These are phyloP conservation scores for Paxillus rubicundulus DNA, from an alignment of 768 basidiomycete genomes.

Conservation along the genomic window DNA sequence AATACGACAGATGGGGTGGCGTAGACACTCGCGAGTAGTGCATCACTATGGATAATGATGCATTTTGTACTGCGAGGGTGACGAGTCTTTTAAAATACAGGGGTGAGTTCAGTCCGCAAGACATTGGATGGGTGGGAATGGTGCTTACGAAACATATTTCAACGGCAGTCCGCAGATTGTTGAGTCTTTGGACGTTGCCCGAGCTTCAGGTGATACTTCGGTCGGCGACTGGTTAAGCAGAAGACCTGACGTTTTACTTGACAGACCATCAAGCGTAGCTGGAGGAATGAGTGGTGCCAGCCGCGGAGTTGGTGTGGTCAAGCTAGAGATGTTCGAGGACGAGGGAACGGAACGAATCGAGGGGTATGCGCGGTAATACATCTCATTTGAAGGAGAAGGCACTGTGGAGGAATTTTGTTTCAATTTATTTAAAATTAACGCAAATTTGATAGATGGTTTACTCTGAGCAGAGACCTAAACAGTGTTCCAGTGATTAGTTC, in stretches of 20 bases:
- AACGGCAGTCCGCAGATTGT: constrained; percentile 69
- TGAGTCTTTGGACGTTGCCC: constrained; percentile 34
- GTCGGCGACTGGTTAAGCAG: constrained; percentile 35
- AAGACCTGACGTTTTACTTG: constrained; percentile 39
- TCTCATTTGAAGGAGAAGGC: constrained; percentile 42
- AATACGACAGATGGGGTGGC: constrained; percentile 76
- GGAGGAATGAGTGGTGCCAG: constrained; percentile 53
- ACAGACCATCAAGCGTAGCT: constrained; percentile 39
- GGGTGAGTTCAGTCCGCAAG: constrained; percentile 9
- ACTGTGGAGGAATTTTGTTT: constrained; percentile 21
- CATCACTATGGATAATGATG: constrained; percentile 94
- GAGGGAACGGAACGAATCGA: constrained; percentile 56
- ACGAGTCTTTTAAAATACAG: constrained; percentile 50
- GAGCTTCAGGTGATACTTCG: constrained; percentile 32
- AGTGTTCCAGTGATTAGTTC: background rate
- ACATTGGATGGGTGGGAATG: background rate
- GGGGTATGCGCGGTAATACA: constrained; percentile 63
- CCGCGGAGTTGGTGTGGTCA: constrained; percentile 36
- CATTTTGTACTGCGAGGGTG: constrained; percentile 92
- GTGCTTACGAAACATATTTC: constrained; percentile 77
- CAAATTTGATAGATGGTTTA: constrained; percentile 11
- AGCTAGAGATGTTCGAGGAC: constrained; percentile 23
- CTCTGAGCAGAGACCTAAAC: constrained; percentile 15
- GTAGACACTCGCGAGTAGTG: constrained; percentile 95
- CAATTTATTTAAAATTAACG: constrained; percentile 11